Evolutionary conservation across 2,329 filamentous ascomycete genomes (phyloP), one percentile per base, ranked within the genome.

Genomic region (Lasiodiplodia gonubiensis): DNA sequence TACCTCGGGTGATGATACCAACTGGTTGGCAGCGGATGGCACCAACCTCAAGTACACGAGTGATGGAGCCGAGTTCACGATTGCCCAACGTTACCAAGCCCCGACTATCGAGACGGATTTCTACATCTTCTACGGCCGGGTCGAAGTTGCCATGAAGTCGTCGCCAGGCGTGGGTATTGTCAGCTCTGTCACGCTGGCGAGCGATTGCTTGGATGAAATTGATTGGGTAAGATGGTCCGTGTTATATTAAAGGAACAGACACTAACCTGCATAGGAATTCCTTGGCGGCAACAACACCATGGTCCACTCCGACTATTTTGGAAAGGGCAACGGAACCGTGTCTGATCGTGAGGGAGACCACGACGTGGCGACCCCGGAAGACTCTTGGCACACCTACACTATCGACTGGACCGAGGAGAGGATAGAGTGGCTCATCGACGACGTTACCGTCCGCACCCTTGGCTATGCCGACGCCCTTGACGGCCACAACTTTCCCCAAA

Each of bases 351-450:
- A 87, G 74, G 83, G 84, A 67, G 89, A 86, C 82, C 85, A 89
- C 74, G 69, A 81, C 16, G 84, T 92, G 61, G 71, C 70, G 67
- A 81, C 82, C 72, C 85, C 89, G 53, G 86, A 87, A 73, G 80
- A 82, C 54, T 86, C 87, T 65, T 74, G 75, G 64, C 89, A 92
- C 83, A 91, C 85, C 66, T 92, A 92, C 80, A 91, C 90, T 16
- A 83, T 88, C 39, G 83, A 88, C 71, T 94, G 91, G 91, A 92
- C 88, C 21, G 81, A 86, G 70, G 86, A 90, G 1, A 79, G 83
- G 66, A 80, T 93, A n/a, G 84, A 88, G 68, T 94, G 87, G 85
- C 86, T 84, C 73, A 88, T 95, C 66, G 92, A 96, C 72, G 88
- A 88, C 71, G 80, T 81, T 7, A 83, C 86, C 4, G 84, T 92